A percentile compares a stretch with the other conserved stretches of the same genome.
Conservation (phyloP, 2,329 filamentous ascomycete species). For the Colletotrichum sp. region DNA sequence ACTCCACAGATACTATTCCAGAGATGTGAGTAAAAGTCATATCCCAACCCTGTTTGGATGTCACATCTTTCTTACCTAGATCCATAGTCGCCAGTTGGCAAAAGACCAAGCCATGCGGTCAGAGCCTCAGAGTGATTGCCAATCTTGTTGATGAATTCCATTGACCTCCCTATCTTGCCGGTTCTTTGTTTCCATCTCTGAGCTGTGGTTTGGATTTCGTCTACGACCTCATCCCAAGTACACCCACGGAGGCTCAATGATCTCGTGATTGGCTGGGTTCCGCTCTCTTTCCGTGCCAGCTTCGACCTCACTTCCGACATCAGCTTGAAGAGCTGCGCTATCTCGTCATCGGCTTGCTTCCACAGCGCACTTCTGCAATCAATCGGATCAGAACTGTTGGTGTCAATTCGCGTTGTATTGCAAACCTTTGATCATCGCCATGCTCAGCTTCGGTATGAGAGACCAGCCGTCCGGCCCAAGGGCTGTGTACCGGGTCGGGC, state of each 20-base stretch:
- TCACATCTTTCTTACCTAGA: background rate
- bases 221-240: background rate
- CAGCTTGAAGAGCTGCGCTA: slow-evolving; percentile 9
- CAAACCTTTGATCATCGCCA: background rate
- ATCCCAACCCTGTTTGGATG: background rate
- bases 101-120: background rate
- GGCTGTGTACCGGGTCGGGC: background rate
- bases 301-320: slow-evolving; percentile 16
- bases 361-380: background rate
- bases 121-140: background rate
- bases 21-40: background rate
- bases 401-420: background rate
- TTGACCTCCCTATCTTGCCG: background rate
- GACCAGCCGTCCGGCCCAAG: background rate
- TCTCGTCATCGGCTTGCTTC: slow-evolving; percentile 12
- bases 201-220: background rate
- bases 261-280: background rate
- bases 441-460: background rate
- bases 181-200: background rate
- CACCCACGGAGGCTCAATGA: background rate
- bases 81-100: slow-evolving; percentile 6
- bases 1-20: background rate
- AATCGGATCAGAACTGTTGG: background rate
- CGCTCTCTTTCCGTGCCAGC: background rate
- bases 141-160: slow-evolving; percentile 3